These are phyloP conservation scores for Paradendryphiella salina DNA, from an alignment of 2,329 filamentous ascomycete genomes.

Conservation along the genomic window DNA sequence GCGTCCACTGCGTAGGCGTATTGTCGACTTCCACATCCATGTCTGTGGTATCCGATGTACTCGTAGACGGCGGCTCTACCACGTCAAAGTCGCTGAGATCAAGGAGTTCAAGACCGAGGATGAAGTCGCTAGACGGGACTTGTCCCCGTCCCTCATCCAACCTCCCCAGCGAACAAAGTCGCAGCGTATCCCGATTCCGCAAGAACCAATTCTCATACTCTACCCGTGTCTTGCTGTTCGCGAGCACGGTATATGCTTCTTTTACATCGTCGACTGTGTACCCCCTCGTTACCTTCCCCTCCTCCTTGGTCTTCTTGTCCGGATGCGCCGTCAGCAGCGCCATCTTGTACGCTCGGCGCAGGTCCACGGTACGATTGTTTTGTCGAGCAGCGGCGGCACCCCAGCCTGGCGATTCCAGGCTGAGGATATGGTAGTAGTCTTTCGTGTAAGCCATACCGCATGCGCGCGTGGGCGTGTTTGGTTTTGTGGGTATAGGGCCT, in stretches of 20 bases:
- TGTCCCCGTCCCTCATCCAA: not conserved
- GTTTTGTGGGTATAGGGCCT: not conserved
- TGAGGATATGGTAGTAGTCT: constrained; percentile 38
- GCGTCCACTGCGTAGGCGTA: constrained; percentile 52
- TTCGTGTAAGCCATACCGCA: constrained; percentile 30
- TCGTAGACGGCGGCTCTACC: not conserved
- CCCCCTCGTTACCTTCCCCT: not conserved
- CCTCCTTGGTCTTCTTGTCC: constrained; percentile 52
- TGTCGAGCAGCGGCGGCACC: not conserved
- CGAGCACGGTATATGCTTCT: constrained; percentile 60
- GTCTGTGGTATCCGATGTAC: not conserved
- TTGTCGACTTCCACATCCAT: constrained; percentile 42
- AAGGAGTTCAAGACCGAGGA: constrained; percentile 59
- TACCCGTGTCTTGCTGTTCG: constrained; percentile 47
- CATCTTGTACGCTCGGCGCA: constrained; percentile 56
- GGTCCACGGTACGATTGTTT: constrained; percentile 3
- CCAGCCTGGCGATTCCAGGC: constrained; percentile 19
- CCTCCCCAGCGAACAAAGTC: not conserved
- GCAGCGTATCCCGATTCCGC: constrained; percentile 1
- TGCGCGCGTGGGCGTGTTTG: not conserved
- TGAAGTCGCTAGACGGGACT: constrained; percentile 23
- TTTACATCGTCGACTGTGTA: constrained; percentile 62
- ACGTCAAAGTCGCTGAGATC: constrained; percentile 58
- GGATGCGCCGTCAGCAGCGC: constrained; percentile 63
- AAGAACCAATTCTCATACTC: constrained; percentile 48